phyloP scores from a whole-genome alignment of 306 rosid genomes.

The Prunus salicina region DNA sequence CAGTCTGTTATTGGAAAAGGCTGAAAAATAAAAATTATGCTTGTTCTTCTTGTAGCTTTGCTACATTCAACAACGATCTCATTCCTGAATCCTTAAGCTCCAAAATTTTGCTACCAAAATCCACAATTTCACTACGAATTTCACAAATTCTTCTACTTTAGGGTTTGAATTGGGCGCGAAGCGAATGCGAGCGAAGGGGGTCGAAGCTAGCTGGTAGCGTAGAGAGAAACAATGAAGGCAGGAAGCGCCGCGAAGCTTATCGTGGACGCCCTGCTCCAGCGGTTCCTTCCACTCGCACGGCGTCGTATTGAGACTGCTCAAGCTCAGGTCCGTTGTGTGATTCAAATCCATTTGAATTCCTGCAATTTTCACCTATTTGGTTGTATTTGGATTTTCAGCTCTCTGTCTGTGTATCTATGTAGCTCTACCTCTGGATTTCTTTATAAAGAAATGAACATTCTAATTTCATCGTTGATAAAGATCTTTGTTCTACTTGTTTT shows the following conservation, averaged over 20 bases:
- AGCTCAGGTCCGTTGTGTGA: slow-evolving; percentile 63
- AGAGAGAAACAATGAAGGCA: slow-evolving; percentile 60
- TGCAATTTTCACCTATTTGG: not conserved
- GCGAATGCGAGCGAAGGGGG: slow-evolving; percentile 18
- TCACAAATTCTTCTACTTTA: not conserved
- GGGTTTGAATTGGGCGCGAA: slow-evolving; percentile 19
- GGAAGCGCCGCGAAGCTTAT: slow-evolving; percentile 97
- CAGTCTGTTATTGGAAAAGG: not conserved
- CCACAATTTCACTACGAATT: not conserved
- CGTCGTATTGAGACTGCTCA: slow-evolving; percentile 99
- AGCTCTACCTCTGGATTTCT: not conserved
- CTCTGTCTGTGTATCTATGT: not conserved
- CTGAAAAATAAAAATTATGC: not conserved
- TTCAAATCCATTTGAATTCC: not conserved
- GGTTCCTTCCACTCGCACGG: slow-evolving; percentile 97
- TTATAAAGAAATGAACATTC: no score
- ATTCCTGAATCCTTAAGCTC: not conserved
- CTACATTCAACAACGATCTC: not conserved
- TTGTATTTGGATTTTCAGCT: not conserved
- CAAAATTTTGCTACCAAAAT: not conserved
- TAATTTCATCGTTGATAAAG: not conserved
- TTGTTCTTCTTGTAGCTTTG: not conserved
- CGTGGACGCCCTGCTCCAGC: slow-evolving; percentile 96
- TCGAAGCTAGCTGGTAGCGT: slow-evolving; percentile 6
- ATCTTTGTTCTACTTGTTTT: not conserved